Conservation (phyloP, 1,284 basidiomycete genomes). For the Tilletia indica region DNA sequence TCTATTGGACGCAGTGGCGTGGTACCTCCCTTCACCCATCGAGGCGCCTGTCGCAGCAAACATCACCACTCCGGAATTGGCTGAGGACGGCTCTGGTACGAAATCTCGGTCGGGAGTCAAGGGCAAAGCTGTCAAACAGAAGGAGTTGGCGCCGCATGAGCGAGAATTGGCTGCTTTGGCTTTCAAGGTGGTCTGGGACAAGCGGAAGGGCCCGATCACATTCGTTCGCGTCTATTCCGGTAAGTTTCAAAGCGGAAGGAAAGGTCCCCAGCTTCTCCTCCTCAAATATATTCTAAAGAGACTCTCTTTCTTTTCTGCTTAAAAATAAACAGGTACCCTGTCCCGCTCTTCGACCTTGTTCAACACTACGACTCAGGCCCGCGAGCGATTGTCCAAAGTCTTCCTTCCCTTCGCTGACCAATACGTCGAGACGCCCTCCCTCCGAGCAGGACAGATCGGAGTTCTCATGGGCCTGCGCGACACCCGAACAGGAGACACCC, state of each 20-base stretch:
- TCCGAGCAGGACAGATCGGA: constrained; percentile 79
- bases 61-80: not conserved
- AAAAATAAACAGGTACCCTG: constrained; percentile 18
- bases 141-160: not conserved
- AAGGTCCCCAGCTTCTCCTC: too few relatives aligned
- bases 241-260: constrained; percentile 36
- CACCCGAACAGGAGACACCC: constrained; percentile 83
- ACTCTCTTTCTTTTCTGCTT: too few relatives aligned
- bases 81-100: not conserved
- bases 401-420: constrained; percentile 76
- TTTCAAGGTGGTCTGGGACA: constrained; percentile 87
- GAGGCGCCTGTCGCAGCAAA: constrained; percentile 22
- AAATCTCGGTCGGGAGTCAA: constrained; percentile 34
- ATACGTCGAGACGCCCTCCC: constrained; percentile 73
- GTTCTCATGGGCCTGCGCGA: constrained; percentile 78
- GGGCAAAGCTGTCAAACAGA: constrained; percentile 50
- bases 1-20: constrained; percentile 75
- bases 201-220: constrained; percentile 81
- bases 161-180: constrained; percentile 61
- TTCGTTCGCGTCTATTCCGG: constrained; percentile 86
- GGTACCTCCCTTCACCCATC: constrained; percentile 73
- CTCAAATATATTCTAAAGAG: constrained; percentile 2
- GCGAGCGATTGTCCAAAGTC: constrained; percentile 74
- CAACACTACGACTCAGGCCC: constrained; percentile 69
- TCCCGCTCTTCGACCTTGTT: constrained; percentile 67